phyloP scores from a whole-genome alignment of 1,284 basidiomycete genomes.

The Apiotrichum gamsii region DNA sequence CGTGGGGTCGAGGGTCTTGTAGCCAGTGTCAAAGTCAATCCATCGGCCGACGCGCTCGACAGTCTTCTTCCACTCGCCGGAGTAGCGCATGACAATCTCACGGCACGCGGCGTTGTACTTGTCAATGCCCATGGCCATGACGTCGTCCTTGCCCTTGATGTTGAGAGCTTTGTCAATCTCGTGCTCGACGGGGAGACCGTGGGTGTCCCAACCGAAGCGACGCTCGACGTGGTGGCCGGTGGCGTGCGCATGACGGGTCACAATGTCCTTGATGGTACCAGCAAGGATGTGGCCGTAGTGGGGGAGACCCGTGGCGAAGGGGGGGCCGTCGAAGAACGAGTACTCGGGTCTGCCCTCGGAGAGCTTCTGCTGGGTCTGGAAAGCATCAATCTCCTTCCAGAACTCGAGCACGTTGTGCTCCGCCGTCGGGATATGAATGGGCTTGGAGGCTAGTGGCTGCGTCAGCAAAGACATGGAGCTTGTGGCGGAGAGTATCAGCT shows the following conservation, averaged over 20 bases:
- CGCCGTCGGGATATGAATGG: slow-evolving; percentile 83
- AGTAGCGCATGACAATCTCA: slow-evolving; percentile 96
- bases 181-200: slow-evolving; percentile 97
- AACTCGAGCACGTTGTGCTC: slow-evolving; percentile 87
- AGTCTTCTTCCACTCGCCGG: slow-evolving; percentile 84
- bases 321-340: slow-evolving; percentile 96
- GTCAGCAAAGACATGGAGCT: too few relatives aligned
- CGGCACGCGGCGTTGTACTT: slow-evolving; percentile 97
- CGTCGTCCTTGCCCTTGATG: slow-evolving; percentile 89
- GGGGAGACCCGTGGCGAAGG: slow-evolving; percentile 93
- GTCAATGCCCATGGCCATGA: slow-evolving; percentile 91
- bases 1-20: slow-evolving; percentile 88
- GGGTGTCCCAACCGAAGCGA: slow-evolving; percentile 99
- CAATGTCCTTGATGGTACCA: slow-evolving; percentile 98
- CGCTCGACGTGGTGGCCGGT: slow-evolving; percentile 92
- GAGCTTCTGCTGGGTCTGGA: slow-evolving; percentile 86
- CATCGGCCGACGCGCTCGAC: slow-evolving; percentile 98
- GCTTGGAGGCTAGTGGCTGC: slow-evolving; percentile 30
- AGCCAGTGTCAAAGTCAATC: slow-evolving; percentile 99
- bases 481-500: too few relatives aligned
- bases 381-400: slow-evolving; percentile 97
- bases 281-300: slow-evolving; percentile 81
- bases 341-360: slow-evolving; percentile 81
- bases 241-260: slow-evolving; percentile 88
- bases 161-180: slow-evolving; percentile 96